phyloP scores from a whole-genome alignment of 2,329 filamentous ascomycete species.

The Nothomitra cinnamomea region DNA sequence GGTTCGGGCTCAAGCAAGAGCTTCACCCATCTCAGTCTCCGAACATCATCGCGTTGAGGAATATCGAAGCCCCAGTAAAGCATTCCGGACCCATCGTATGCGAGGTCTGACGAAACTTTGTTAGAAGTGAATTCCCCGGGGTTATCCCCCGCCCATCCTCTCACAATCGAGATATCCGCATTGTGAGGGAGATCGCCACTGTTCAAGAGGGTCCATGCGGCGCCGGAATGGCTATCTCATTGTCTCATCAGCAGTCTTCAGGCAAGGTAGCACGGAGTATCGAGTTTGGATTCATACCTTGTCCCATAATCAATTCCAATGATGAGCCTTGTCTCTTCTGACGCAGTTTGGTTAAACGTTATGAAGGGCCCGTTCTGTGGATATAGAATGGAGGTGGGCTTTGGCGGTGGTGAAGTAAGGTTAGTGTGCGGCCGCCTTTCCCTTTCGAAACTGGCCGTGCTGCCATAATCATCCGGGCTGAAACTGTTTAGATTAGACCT shows the following conservation, averaged over 20 bases:
- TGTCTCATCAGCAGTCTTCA: background rate
- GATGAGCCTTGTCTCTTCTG: constrained; percentile 8
- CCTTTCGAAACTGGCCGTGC: background rate
- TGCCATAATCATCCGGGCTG: background rate
- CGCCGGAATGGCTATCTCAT: constrained; percentile 15
- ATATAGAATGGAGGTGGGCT: background rate
- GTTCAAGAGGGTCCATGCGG: constrained; percentile 13
- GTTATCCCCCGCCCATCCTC: background rate
- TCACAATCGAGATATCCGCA: background rate
- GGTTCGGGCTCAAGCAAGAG: constrained; percentile 14
- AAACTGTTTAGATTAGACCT: background rate
- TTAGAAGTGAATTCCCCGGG: background rate
- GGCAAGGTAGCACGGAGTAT: background rate
- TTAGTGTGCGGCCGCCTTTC: background rate
- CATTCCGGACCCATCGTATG: constrained; percentile 9
- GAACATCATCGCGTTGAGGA: constrained; percentile 10
- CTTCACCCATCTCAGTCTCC: constrained; percentile 15
- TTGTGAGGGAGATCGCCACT: background rate
- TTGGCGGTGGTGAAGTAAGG: background rate
- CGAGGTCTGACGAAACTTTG: constrained; percentile 15
- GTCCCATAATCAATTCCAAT: constrained; percentile 20
- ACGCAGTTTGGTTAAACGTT: background rate
- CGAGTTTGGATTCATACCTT: constrained; percentile 13
- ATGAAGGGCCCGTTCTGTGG: background rate
- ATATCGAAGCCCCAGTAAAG: constrained; percentile 13